Evolutionary conservation across 306 rosid species (phyloP), one percentile per base, ranked within the genome.

Genomic region (Biancaea sappan): DNA sequence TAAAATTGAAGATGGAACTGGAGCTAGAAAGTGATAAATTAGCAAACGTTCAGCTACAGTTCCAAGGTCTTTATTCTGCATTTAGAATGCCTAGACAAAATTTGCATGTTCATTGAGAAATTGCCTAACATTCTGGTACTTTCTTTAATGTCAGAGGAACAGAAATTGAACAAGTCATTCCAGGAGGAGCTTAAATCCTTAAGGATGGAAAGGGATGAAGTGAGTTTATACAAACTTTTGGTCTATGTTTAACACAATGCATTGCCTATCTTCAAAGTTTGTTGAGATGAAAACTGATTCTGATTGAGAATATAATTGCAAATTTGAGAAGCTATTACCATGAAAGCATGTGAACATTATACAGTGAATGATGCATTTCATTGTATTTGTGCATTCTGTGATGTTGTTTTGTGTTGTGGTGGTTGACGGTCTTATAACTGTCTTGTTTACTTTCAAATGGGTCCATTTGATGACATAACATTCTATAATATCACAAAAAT

Each of bases 181-280:
- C 85, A 62, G 73, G 88, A 79, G 77, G 94, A 91, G 87, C 88
- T 91, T 76, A 84, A 82, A 47, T 64, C 71, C 53, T 66, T 85
- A 57, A 81, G 77, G 76, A 34, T 51, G 52, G 90, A 87, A 76
- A 85, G 77, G 51, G 94, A 87, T 59, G 84, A 66, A 57, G 97
- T 91, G 88, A 87, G 92, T 84, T 76, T 66, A 72, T 28, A 79
- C 44, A 56, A 19, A 6, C 25, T 56, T 73, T n/a, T 31, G 32
- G 19, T 28, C 28, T 68, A 32, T 68, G 31, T 21, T 58, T 34
- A 48, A 12, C 46, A 28, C 10, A 5, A 10, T 16, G 10, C 25
- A 56, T 66, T 29, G 40, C 53, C 73, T 75, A 54, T 75, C 15
- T 76, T 34, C 14, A 18, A 67, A 57, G 50, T 57, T 62, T 53